Conservation (phyloP, 192 early-diverging fungal species). For the Linnemannia schmuckeri region DNA sequence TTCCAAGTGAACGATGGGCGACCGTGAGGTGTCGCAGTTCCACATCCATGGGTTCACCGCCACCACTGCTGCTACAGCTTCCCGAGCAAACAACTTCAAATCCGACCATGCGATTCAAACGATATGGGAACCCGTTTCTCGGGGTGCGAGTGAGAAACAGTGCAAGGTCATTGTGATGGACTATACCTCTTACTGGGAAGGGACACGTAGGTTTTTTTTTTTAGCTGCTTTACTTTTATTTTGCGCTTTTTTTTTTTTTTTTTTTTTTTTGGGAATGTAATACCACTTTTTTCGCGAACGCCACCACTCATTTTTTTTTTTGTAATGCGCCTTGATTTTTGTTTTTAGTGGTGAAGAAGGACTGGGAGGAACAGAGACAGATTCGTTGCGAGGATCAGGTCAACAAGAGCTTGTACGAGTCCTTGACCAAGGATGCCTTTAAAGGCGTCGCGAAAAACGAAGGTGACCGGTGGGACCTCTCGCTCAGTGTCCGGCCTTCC, state of each 20-base stretch:
- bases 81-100: background rate
- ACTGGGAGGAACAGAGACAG: slow-evolving; percentile 35
- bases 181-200: slow-evolving; percentile 45
- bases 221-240: too few relatives aligned
- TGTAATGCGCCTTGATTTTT: background rate
- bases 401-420: slow-evolving; percentile 25
- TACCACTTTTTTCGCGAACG: background rate
- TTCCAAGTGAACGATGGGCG: background rate
- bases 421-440: slow-evolving; percentile 37
- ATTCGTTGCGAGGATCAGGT: slow-evolving; percentile 26
- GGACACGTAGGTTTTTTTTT: slow-evolving; percentile 19
- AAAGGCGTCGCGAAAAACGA: slow-evolving; percentile 19
- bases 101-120: slow-evolving; percentile 49
- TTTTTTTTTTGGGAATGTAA: background rate
- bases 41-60: slow-evolving; percentile 29
- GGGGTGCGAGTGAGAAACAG: slow-evolving; percentile 12
- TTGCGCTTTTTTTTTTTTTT: background rate
- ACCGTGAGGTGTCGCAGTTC: slow-evolving; percentile 30
- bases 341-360: slow-evolving; percentile 30
- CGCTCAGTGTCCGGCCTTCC: slow-evolving; percentile 28
- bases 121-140: slow-evolving; percentile 29
- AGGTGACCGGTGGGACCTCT: slow-evolving; percentile 21
- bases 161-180: slow-evolving; percentile 44
- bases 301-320: background rate
- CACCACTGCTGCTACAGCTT: background rate